Conservation (phyloP, 768 basidiomycete species). For the Lentinula sp. region DNA sequence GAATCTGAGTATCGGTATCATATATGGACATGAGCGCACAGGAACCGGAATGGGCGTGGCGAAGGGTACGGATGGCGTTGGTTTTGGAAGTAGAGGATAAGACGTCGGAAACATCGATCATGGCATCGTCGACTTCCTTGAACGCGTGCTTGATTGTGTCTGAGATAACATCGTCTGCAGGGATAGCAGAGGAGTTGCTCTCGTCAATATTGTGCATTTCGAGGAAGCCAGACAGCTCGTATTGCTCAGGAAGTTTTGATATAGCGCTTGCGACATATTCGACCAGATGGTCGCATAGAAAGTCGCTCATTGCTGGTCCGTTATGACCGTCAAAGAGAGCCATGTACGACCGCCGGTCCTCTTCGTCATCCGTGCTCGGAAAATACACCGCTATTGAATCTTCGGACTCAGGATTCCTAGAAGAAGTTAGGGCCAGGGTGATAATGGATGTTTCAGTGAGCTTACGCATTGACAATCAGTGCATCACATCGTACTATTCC, state of each 20-base stretch:
- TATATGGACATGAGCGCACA: slow-evolving; percentile 42
- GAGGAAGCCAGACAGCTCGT: neutral
- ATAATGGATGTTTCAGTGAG: neutral
- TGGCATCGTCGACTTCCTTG: slow-evolving; percentile 30
- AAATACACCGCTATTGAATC: slow-evolving; percentile 3
- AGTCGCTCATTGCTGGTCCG: slow-evolving; percentile 25
- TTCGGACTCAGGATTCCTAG: slow-evolving; percentile 1
- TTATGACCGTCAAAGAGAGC: slow-evolving; percentile 25
- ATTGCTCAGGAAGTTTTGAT: slow-evolving; percentile 17
- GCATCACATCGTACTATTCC: slow-evolving; percentile 2
- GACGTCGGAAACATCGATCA: slow-evolving; percentile 27
- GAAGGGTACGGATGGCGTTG: slow-evolving; percentile 22
- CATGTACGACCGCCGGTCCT: slow-evolving; percentile 11
- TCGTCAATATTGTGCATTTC: slow-evolving; percentile 7
- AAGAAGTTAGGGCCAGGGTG: neutral
- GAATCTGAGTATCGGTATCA: slow-evolving; percentile 28
- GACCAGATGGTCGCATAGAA: slow-evolving; percentile 26
- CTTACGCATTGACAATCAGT: slow-evolving; percentile 1
- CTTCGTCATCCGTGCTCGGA: neutral
- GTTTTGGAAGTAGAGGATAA: slow-evolving; percentile 18
- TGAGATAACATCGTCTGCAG: slow-evolving; percentile 23
- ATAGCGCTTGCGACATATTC: slow-evolving; percentile 16
- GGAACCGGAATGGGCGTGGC: slow-evolving; percentile 30
- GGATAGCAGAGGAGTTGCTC: slow-evolving; percentile 14
- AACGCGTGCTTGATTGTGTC: slow-evolving; percentile 31